Base-by-base conservation (phyloP, 345 rosid species). In the Salix exigua region DNA sequence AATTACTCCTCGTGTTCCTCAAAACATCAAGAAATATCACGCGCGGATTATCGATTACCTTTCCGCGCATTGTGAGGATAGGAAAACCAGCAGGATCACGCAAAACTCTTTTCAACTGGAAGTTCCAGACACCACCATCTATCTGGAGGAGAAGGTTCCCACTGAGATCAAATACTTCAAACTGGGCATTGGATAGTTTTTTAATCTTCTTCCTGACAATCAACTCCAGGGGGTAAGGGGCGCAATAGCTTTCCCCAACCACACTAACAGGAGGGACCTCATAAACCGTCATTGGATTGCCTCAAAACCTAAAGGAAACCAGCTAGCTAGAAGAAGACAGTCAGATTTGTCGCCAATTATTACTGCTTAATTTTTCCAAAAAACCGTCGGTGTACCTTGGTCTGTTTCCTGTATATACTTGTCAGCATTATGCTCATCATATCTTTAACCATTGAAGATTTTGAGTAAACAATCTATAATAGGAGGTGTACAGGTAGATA, bases 71-170 rank as follows among this genome's bases (percentile, higher is more conserved):
- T 1, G 90, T 88, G 74, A 89, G 85, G 70, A 89, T 69, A 30
- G 89, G 86, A 64, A 76, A 71, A 37, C 92, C 94, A 16, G 87
- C 73, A 70, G 91, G 87, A 66, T 91, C 87, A 6, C 87, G 86
- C 74, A 90, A 68, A 73, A 86, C 79, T 68, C 90, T 69, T 83
- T 84, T 87, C 78, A 85, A 85, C 4, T 76, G 74, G 69, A 86
- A 66, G 71, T 82, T 78, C 88, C 89, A 86, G 60, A 77, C 72
- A 14, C 82, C 76, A 58, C 91, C 91, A 77, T 90, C 88, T 5
- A 82, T 81, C 40, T 83, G 87, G 55, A 91, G 91, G 62, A 88
- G 83, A 33, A 83, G 80, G 79, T 86, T 91, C 28, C 87, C 88
- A 7, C 78, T 83, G 13, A 58, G 73, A 81, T 89, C 96, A 6